phyloP scores from a whole-genome alignment of 495 filamentous ascomycete species.

The Bombardia bombarda region DNA sequence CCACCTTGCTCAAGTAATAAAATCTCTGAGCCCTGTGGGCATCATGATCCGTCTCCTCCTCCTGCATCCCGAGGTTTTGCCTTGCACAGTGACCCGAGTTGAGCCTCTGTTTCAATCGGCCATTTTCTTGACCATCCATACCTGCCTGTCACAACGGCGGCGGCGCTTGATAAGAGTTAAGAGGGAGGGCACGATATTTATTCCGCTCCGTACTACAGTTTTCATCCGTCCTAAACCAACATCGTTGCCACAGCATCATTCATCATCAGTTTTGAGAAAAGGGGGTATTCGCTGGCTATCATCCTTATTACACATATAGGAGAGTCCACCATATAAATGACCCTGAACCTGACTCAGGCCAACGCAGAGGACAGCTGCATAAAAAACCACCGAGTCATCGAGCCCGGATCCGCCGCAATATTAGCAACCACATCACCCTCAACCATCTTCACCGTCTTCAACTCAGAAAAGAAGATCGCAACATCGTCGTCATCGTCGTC shows the following conservation, averaged over 20 bases:
- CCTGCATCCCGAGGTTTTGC: neutral
- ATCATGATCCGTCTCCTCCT: neutral
- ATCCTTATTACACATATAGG: too few species aligned
- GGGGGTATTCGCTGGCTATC: too few species aligned
- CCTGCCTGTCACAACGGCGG: too few species aligned
- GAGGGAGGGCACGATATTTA: too few species aligned
- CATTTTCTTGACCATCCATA: neutral
- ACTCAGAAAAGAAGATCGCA: slow-evolving; percentile 3
- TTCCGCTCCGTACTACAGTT: neutral
- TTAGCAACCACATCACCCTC: too few species aligned
- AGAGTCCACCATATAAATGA: slow-evolving; percentile 12
- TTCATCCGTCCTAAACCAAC: neutral
- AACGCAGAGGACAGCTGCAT: slow-evolving; percentile 37
- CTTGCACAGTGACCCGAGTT: too few species aligned
- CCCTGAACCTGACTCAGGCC: slow-evolving; percentile 11
- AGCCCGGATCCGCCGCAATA: slow-evolving; percentile 5
- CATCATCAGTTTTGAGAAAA: neutral
- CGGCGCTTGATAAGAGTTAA: too few species aligned
- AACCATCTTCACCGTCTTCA: slow-evolving; percentile 2
- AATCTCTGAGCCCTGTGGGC: neutral
- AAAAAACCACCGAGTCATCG: slow-evolving; percentile 26
- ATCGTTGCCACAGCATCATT: neutral
- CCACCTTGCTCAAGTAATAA: too few species aligned
- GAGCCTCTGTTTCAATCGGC: too few species aligned
- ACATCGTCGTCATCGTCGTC: neutral